Evolutionary conservation across 2,329 filamentous ascomycete species (phyloP).

Genomic region (Epichloe hybrida): DNA sequence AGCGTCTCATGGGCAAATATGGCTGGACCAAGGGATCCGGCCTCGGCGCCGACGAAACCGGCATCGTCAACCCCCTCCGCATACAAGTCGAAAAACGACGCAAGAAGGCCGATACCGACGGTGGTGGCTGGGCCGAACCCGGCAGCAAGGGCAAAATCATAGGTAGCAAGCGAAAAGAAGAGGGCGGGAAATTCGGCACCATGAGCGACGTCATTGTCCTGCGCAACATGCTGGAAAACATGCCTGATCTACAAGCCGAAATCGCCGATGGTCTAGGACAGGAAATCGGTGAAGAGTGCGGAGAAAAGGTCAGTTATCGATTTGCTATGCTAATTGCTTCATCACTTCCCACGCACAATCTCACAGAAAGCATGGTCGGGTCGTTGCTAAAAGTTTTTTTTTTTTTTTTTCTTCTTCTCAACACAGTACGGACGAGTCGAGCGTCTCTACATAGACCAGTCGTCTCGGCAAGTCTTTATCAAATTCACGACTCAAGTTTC

Average conservation of each 20-base stretch:
- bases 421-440: conserved; percentile 71
- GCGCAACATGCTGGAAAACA: conserved; percentile 71
- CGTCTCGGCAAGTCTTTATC: conserved; percentile 65
- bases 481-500: conserved; percentile 81
- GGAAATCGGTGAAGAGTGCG: conserved; percentile 91
- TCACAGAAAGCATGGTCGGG: no score
- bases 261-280: conserved; percentile 66
- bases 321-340: no score
- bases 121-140: conserved; percentile 61
- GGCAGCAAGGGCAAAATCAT: conserved; percentile 65
- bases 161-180: conserved; percentile 50
- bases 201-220: conserved; percentile 78
- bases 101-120: conserved; percentile 64
- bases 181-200: conserved; percentile 43
- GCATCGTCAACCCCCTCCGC: conserved; percentile 71
- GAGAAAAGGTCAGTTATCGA: conserved; percentile 45
- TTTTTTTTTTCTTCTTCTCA: no score
- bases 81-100: conserved; percentile 79
- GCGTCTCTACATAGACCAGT: conserved; percentile 59
- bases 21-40: conserved; percentile 85
- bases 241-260: conserved; percentile 65
- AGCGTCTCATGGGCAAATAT: conserved; percentile 83
- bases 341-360: not conserved
- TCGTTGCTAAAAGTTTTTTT: no score
- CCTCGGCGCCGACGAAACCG: conserved; percentile 66